These are phyloP conservation scores for Exophiala alcalophila DNA, from an alignment of 2,329 filamentous ascomycete genomes.

Conservation along the genomic window DNA sequence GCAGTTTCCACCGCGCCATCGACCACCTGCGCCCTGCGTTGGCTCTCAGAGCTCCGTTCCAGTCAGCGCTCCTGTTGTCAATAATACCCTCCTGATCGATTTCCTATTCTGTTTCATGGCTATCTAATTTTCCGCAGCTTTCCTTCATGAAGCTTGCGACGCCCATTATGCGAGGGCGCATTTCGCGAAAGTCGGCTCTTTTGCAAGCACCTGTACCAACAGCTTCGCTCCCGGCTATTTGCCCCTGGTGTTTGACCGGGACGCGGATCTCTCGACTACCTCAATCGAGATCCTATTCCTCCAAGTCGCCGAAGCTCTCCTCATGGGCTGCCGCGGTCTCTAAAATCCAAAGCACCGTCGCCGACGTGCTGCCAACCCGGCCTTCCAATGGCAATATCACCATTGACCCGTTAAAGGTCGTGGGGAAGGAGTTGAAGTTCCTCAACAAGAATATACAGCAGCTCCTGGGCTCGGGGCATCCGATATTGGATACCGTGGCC, in stretches of 20 bases:
- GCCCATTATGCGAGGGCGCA: slow-evolving; percentile 20
- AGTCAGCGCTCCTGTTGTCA: neutral
- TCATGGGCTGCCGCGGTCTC: slow-evolving; percentile 47
- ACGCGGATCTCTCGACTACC: slow-evolving; percentile 8
- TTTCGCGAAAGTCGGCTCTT: slow-evolving; percentile 9
- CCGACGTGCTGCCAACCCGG: slow-evolving; percentile 39
- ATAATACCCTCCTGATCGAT: neutral
- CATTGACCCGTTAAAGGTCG: slow-evolving; percentile 82
- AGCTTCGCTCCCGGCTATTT: slow-evolving; percentile 16
- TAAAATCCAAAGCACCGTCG: slow-evolving; percentile 51
- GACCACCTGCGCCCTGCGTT: too few relatives aligned
- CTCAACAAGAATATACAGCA: slow-evolving; percentile 90
- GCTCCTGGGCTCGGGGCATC: slow-evolving; percentile 89
- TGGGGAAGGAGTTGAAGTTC: slow-evolving; percentile 96
- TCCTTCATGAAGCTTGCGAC: slow-evolving; percentile 1
- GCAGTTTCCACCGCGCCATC: too few relatives aligned
- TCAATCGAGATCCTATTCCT: slow-evolving; percentile 17
- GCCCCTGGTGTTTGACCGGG: slow-evolving; percentile 22
- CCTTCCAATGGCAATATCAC: slow-evolving; percentile 57
- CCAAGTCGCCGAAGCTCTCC: slow-evolving; percentile 8
- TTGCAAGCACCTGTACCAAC: slow-evolving; percentile 11
- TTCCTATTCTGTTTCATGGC: slow-evolving; percentile 12
- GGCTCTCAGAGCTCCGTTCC: slow-evolving; percentile 4
- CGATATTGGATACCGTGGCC: slow-evolving; percentile 86
- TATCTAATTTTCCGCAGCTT: slow-evolving; percentile 1